Evolutionary conservation across 2,329 filamentous ascomycete species (phyloP).

Genomic region (Trichoderma sp.): DNA sequence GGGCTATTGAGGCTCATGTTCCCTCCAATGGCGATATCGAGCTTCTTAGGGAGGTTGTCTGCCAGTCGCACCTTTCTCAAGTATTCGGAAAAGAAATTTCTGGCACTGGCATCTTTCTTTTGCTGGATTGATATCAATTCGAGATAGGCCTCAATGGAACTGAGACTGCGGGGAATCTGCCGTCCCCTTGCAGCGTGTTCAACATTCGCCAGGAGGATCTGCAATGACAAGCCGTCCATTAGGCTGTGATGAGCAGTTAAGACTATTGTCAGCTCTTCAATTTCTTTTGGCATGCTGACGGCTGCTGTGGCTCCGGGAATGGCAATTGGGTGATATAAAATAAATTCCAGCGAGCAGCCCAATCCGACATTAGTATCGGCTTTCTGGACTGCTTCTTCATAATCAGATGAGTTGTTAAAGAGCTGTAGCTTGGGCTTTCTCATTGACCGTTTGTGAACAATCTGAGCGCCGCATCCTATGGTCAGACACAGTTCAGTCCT

Average conservation of each 20-base stretch:
- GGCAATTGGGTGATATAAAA: neutral
- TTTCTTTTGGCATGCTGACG: neutral
- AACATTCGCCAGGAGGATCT: slow-evolving; percentile 2
- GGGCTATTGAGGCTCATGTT: neutral
- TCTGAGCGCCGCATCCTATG: slow-evolving; percentile 11
- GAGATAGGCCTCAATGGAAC: neutral
- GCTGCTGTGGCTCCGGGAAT: neutral
- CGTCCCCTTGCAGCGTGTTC: neutral
- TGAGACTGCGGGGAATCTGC: neutral
- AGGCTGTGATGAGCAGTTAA: slow-evolving; percentile 14
- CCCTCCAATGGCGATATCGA: neutral
- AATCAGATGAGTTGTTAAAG: neutral
- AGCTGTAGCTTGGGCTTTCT: neutral
- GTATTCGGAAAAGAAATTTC: neutral
- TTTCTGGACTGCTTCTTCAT: neutral
- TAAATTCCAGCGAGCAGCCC: neutral
- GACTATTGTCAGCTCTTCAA: neutral
- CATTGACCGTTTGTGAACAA: neutral
- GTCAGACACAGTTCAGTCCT: slow-evolving; percentile 8
- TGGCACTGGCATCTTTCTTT: neutral
- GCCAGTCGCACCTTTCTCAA: neutral
- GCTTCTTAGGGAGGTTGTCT: neutral
- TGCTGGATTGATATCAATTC: neutral
- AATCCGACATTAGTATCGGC: neutral
- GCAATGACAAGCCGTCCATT: slow-evolving; percentile 13